Conservation (phyloP, 106 monocot species). For the Alisma plantagoaquatica region DNA sequence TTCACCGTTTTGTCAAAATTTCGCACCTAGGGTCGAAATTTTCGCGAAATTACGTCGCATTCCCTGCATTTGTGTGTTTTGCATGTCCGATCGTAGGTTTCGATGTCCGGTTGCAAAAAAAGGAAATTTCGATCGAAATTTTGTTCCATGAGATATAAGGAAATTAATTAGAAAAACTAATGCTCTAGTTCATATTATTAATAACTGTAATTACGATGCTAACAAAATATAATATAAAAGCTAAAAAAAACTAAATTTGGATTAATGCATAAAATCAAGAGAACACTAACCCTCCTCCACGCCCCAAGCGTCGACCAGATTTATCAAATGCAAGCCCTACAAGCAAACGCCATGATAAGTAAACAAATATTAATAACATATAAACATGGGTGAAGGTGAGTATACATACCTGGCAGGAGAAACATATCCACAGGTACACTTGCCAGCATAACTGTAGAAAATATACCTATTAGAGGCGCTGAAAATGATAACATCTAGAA, state of each 20-base stretch:
- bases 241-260: neutral
- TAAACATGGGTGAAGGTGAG: constrained; percentile 2
- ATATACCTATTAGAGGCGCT: no score
- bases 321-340: constrained; percentile 79
- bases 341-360: neutral
- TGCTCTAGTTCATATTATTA: no score
- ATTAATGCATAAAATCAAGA: neutral
- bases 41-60: no score
- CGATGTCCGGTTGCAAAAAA: no score
- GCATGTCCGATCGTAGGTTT: no score
- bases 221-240: neutral
- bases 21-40: no score
- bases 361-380: neutral
- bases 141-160: neutral
- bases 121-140: no score
- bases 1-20: no score
- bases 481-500: no score
- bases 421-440: constrained; percentile 62
- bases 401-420: constrained; percentile 56
- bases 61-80: no score
- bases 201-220: no score
- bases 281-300: constrained; percentile 70
- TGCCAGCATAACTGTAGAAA: constrained; percentile 66
- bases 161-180: neutral
- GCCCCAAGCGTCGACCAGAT: constrained; percentile 61